phyloP scores from a whole-genome alignment of 345 rosid species.

The Gossypium australe region DNA sequence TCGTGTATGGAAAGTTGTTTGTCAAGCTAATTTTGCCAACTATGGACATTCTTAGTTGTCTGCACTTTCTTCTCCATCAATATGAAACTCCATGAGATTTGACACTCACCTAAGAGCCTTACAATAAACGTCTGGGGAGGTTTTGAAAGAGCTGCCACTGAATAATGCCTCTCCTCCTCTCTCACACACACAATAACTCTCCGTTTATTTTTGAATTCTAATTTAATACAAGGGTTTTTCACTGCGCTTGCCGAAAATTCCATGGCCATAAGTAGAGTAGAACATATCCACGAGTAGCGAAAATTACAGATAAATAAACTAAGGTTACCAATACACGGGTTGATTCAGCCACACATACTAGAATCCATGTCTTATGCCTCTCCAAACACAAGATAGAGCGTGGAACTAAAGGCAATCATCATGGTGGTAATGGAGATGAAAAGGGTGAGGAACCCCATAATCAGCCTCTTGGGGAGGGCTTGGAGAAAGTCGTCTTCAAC shows the following conservation, averaged over 20 bases:
- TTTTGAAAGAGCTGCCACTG: conserved; percentile 57
- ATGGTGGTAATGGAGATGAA: conserved; percentile 19
- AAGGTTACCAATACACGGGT: conserved; percentile 13
- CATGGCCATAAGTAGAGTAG: conserved; percentile 14
- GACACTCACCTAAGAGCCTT: too few relatives aligned
- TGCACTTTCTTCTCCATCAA: too few relatives aligned
- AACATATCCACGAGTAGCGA: conserved; percentile 17
- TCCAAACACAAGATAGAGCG: conserved; percentile 8
- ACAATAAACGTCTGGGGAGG: conserved; percentile 47
- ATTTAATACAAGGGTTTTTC: neutral
- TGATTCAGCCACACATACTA: neutral
- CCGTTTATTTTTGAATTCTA: neutral
- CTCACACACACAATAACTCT: neutral
- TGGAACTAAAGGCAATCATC: conserved; percentile 24
- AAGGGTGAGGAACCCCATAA: conserved; percentile 9
- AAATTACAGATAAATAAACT: conserved; percentile 15
- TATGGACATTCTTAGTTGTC: too few relatives aligned
- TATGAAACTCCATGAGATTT: too few relatives aligned
- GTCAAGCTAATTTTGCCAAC: too few relatives aligned
- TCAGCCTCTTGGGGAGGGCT: conserved; percentile 20
- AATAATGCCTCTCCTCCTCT: conserved; percentile 27
- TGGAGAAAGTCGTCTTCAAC: conserved; percentile 24
- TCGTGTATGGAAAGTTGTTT: too few relatives aligned
- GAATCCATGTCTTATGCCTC: neutral
- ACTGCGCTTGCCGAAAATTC: neutral